Base-by-base conservation (phyloP, 2,329 filamentous ascomycete species). In the Fusarium sulawesiense region DNA sequence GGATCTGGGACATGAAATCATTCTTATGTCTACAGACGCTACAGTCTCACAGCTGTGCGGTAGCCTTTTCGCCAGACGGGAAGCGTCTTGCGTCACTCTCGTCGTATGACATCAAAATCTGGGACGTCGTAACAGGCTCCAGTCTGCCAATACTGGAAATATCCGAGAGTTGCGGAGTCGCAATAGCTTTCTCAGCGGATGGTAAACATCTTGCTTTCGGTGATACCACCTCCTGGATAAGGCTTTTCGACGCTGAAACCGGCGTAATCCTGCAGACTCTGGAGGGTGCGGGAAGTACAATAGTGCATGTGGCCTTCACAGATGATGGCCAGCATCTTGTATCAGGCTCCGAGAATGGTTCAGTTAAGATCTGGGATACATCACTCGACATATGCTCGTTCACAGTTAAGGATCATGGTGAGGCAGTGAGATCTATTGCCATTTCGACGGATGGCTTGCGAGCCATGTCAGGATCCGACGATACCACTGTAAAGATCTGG, bases 101-200 rank as follows among this genome's bases (percentile, higher is more conserved):
- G 9, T 0, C 0, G 2, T 0, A 6, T 10, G 2, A 0, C 0
- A 5, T n/a, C 18, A n/a, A 4, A 4, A 0, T 37, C 5, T 37
- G 34, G 34, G 18, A 37, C 5, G 16, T 4, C 4, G 3, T 0
- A 9, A 11, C 3, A 37, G 2, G 0, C 3, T 37, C 16, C 9
- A 11, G 9, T n/a, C 4, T 2, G 9, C 16, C 32, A 4, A 4
- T 18, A 27, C 23, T 23, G 23, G 23, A 6, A 7, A 23, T 25
- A 9, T 8, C 25, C 3, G 7, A 9, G 6, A 7, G 20, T 25
- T 25, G 2, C 25, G 25, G 23, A 6, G 6, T 7, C 25, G 7
- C 2, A 2, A 4, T 18, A 27, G 32, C 32, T 6, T 37, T 37
- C 9, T 37, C 32, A n/a, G 9, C 16, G 16, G 32, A 37, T n/a